A percentile compares a stretch with the other conserved stretches of the same genome.
phyloP scores from a whole-genome alignment of 352 stramenopile genomes.

The Halophytophthora polymorphica region DNA sequence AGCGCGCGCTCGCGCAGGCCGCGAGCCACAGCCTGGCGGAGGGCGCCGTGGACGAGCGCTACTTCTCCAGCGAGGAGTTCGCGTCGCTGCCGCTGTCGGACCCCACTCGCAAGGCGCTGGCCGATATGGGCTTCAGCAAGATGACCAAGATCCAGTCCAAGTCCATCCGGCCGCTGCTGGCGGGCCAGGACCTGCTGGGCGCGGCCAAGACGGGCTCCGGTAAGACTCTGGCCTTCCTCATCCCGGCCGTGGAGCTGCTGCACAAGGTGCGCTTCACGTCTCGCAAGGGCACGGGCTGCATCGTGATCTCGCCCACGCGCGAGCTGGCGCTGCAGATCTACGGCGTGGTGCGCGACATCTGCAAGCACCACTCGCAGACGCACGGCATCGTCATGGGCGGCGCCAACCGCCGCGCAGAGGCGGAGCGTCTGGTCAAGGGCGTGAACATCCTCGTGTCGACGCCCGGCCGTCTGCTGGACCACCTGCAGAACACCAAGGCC shows the following conservation, averaged over 20 bases:
- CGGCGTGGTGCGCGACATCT: constrained; percentile 95
- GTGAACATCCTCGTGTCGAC: constrained; percentile 98
- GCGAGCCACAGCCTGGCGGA: constrained; percentile 30
- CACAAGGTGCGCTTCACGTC: constrained; percentile 95
- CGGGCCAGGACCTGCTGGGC: constrained; percentile 96
- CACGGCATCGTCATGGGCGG: constrained; percentile 98
- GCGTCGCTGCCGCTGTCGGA: constrained; percentile 90
- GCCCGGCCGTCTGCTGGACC: constrained; percentile 96
- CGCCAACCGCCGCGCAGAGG: constrained; percentile 95
- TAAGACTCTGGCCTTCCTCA: constrained; percentile 98
- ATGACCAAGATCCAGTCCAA: constrained; percentile 98
- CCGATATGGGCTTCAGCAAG: constrained; percentile 89
- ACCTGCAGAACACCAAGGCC: constrained; percentile 97
- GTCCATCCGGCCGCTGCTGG: constrained; percentile 94
- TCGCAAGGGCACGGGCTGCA: constrained; percentile 95
- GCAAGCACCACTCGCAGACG: constrained; percentile 94
- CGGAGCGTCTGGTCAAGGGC: constrained; percentile 92
- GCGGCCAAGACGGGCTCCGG: constrained; percentile 97
- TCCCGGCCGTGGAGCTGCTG: constrained; percentile 97
- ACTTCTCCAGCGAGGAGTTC: constrained; percentile 90
- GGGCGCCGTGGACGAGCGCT: constrained; percentile 62
- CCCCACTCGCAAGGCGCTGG: constrained; percentile 86
- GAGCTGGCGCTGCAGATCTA: constrained; percentile 99
- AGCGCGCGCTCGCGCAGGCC: constrained; percentile 51
- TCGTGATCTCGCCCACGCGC: constrained; percentile 97